phyloP scores from a whole-genome alignment of 2,329 filamentous ascomycete species.

The Fusarium succisae region DNA sequence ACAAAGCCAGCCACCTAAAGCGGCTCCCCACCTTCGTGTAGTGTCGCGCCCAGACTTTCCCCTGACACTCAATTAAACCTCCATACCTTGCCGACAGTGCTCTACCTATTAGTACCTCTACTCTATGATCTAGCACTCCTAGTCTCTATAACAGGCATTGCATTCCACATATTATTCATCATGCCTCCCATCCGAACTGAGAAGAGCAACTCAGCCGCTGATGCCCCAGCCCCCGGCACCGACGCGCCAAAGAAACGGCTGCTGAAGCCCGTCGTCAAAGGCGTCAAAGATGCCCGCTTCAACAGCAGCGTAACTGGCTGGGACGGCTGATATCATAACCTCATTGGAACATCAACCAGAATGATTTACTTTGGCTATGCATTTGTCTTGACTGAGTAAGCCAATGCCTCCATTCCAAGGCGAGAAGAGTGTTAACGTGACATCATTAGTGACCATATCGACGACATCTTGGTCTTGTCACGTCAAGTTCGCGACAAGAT shows the following conservation, averaged over 20 bases:
- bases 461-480: not conserved
- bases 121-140: not conserved
- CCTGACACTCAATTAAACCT: not conserved
- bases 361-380: not conserved
- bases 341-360: not conserved
- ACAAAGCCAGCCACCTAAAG: not conserved
- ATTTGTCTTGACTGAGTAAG: not conserved
- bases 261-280: not conserved
- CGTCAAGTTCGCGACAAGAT: not conserved
- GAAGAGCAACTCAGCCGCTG: not conserved
- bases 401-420: not conserved
- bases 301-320: not conserved
- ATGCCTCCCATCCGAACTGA: not conserved
- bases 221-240: not conserved
- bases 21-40: not conserved
- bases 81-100: not conserved
- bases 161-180: not conserved
- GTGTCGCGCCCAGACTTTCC: not conserved
- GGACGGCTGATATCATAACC: not conserved
- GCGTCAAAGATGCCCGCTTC: not conserved
- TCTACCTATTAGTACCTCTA: not conserved
- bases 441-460: not conserved
- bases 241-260: not conserved
- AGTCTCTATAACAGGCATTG: not conserved
- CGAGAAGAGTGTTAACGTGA: not conserved